phyloP scores from a whole-genome alignment of 331 rosid species.

The Dryas integrifolia region DNA sequence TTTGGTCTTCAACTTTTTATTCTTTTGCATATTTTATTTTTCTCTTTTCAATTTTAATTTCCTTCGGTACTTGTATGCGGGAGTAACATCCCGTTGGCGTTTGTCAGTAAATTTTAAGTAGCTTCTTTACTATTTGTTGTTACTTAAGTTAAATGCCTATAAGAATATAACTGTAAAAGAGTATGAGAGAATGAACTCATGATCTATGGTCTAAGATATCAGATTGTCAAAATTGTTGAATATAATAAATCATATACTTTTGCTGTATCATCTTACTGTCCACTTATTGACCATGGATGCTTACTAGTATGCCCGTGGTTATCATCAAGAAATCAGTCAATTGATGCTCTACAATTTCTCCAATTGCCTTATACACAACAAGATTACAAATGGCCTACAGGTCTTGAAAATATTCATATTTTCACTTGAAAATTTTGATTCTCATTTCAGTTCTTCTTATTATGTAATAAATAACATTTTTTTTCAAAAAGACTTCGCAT shows the following conservation, averaged over 20 bases:
- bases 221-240: too few relatives aligned
- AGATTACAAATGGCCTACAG: neutral
- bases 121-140: neutral
- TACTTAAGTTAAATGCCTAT: too few relatives aligned
- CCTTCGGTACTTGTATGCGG: neutral
- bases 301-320: too few relatives aligned
- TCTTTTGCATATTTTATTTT: neutral
- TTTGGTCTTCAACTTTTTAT: neutral
- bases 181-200: neutral
- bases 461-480: neutral
- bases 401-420: neutral
- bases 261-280: too few relatives aligned
- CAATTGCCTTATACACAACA: neutral
- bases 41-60: neutral
- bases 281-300: too few relatives aligned
- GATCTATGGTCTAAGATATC: neutral
- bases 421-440: too few relatives aligned
- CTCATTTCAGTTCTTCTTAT: too few relatives aligned
- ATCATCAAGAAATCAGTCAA: too few relatives aligned
- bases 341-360: neutral
- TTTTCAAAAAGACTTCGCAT: neutral
- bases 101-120: neutral
- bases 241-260: too few relatives aligned
- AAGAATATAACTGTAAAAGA: neutral
- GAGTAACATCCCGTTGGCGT: neutral